Base-by-base conservation (phyloP, 2,329 filamentous ascomycete species). In the Pyrenophora teres region DNA sequence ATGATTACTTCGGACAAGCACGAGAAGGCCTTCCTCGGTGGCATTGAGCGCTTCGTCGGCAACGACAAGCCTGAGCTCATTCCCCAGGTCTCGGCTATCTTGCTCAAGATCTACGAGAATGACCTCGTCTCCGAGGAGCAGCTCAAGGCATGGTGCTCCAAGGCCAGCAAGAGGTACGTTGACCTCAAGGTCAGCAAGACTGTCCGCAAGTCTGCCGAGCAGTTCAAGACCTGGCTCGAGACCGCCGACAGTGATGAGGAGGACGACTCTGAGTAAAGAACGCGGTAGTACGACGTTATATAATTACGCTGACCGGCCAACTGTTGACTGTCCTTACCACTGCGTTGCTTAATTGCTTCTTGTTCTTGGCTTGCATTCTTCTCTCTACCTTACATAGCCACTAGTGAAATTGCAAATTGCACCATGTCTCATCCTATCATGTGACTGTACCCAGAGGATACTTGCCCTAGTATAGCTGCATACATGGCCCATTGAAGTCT, bases 111-210 rank as follows among this genome's bases (percentile, higher is more conserved):
- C 78, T 99, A 97, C 77, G 85, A 97, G 77, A 83, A 91, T 68
- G 94, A 99, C 64, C 83, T 99, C 48, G 80, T 96, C 67, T 86
- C 83, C 44, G 94, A 99, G 80, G 92, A 96, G 59, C 85, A 92
- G 13, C 85, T 96, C 72, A 89, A 87, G 77, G 87, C 88, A 65
- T 99, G 94, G 93, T 93, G 92, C 61, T 83, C 84, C 72, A 96
- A 94, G 83, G 92, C 93, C 53, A 96, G 91, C 85, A 97, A 96
- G 87, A 97, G 97, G 81, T 97, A 97, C 74, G 90, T 95, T 65
- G 93, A 97, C 73, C 77, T 95, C 55, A 74, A 87, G 54, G 92
- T 87, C 56, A 96, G 91, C 79, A 93, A 92, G 83, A 96, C 95
- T 83, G 92, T 97, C 58, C 91, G 92, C 79, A 93, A 95, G 82